Percentiles rank a stretch among this genome's conserved stretches.
Conservation (phyloP, 1,284 basidiomycete species). For the Trichosporon sp. region DNA sequence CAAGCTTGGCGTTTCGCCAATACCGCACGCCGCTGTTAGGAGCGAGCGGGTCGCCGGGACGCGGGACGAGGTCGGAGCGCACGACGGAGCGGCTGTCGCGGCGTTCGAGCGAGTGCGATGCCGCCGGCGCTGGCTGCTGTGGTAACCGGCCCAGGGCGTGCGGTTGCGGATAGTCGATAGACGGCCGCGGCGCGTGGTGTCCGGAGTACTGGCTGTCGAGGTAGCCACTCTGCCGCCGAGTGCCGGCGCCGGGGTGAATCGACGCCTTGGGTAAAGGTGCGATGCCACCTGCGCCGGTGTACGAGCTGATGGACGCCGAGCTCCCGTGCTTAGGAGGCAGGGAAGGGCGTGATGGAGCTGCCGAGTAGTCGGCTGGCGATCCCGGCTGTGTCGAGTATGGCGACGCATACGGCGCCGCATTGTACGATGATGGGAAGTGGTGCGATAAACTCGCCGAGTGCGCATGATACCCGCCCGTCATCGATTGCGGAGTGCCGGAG, state of each 20-base stretch:
- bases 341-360: not conserved
- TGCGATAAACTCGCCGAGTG: constrained; percentile 20
- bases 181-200: constrained; percentile 28
- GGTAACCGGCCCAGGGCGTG: constrained; percentile 55
- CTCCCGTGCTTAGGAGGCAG: constrained; percentile 15
- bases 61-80: constrained; percentile 19
- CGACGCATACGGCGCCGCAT: not conserved
- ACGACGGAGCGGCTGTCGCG: constrained; percentile 59
- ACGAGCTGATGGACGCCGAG: constrained; percentile 24
- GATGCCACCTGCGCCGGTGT: constrained; percentile 27
- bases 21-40: constrained; percentile 47
- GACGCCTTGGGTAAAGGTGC: constrained; percentile 71
- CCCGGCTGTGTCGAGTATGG: not conserved
- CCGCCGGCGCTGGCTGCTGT: constrained; percentile 69
- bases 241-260: constrained; percentile 56
- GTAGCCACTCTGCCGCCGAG: constrained; percentile 64
- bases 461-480: constrained; percentile 31
- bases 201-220: constrained; percentile 60
- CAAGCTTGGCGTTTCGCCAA: constrained; percentile 72
- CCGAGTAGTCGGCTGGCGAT: not conserved
- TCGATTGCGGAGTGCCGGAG: constrained; percentile 36
- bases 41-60: constrained; percentile 6
- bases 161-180: constrained; percentile 75
- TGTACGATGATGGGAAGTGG: not conserved
- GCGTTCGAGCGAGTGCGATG: constrained; percentile 60